phyloP scores from a whole-genome alignment of 176 grass and related monocot species.

The Chrysopogon serrulatus region DNA sequence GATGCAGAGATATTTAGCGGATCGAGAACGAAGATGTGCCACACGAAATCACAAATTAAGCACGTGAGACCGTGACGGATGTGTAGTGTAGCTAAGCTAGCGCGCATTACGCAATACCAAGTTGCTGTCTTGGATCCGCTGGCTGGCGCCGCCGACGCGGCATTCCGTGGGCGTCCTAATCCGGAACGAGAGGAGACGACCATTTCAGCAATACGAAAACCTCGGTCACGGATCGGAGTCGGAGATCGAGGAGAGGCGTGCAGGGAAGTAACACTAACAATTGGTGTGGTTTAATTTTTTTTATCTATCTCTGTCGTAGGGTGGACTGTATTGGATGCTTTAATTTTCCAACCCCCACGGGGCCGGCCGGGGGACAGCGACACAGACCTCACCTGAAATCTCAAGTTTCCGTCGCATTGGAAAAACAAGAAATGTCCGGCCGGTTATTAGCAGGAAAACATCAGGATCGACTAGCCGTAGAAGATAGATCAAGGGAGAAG shows the following conservation, averaged over 20 bases:
- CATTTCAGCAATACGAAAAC: neutral
- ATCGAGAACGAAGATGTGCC: too few relatives aligned
- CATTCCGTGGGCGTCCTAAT: conserved; percentile 16
- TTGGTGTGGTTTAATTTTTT: neutral
- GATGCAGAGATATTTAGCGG: too few relatives aligned
- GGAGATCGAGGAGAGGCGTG: neutral
- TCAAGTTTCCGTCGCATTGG: neutral
- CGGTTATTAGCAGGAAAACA: neutral
- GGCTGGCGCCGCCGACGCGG: neutral
- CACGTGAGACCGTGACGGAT: too few relatives aligned
- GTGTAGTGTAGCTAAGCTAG: too few relatives aligned
- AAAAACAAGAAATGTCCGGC: neutral
- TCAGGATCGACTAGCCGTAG: too few relatives aligned
- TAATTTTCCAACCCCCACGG: too few relatives aligned
- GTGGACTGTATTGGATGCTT: too few relatives aligned
- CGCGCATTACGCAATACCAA: too few relatives aligned
- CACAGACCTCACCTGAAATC: neutral
- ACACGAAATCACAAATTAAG: too few relatives aligned
- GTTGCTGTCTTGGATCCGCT: too few relatives aligned
- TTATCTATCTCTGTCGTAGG: neutral
- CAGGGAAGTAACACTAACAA: neutral
- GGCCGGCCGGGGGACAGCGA: too few relatives aligned
- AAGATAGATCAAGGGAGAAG: too few relatives aligned
- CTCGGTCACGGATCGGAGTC: neutral
- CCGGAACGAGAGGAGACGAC: neutral